Conservation (phyloP, 345 rosid species). For the Eucalyptus cladocalyx region DNA sequence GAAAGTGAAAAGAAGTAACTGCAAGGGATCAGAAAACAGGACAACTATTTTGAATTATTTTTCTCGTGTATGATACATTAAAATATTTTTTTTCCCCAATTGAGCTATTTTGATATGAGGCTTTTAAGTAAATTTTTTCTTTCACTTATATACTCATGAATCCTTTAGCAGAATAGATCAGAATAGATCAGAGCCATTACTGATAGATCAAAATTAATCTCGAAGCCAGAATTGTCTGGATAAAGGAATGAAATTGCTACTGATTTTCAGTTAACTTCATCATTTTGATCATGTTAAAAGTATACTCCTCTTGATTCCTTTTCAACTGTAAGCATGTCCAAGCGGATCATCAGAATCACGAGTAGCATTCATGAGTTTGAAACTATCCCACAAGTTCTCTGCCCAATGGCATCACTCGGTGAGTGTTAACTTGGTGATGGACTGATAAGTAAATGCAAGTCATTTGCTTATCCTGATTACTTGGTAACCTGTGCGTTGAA, state of each 20-base stretch:
- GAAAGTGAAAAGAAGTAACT: conserved; percentile 12
- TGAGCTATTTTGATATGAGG: background rate
- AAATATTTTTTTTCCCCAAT: background rate
- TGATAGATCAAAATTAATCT: background rate
- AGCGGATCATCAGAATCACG: background rate
- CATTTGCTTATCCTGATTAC: background rate
- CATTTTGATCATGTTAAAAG: background rate
- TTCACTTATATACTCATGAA: background rate
- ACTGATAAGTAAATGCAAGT: background rate
- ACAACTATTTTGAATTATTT: conserved; percentile 58
- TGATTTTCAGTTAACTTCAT: background rate
- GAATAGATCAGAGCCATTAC: background rate
- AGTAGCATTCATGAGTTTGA: background rate
- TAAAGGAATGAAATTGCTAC: background rate
- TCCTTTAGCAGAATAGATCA: background rate
- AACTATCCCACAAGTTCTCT: background rate
- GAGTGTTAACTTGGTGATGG: background rate
- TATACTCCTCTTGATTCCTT: background rate
- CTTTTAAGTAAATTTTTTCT: background rate
- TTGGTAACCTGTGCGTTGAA: background rate
- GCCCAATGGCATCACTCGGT: background rate
- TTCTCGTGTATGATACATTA: conserved; percentile 16
- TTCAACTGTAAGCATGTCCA: background rate
- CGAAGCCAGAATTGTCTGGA: background rate
- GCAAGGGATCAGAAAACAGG: conserved; percentile 12